Evolutionary conservation across 192 early-diverging fungal species (phyloP).

Genomic region (Rhizophagus clarus): DNA sequence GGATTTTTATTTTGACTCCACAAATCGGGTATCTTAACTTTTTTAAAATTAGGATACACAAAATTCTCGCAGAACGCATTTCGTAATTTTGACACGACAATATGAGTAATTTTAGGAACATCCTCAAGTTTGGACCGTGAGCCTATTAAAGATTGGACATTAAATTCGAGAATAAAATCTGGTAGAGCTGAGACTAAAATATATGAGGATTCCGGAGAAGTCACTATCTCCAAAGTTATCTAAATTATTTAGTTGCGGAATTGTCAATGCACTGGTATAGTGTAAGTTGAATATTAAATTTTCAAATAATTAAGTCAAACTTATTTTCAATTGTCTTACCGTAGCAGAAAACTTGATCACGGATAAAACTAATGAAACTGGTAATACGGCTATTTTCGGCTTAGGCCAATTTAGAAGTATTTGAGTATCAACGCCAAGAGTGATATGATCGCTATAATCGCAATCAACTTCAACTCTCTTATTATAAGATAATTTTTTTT

Average conservation of each 20-base stretch:
- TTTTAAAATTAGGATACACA: constrained; percentile 74
- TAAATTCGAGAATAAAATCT: constrained; percentile 83
- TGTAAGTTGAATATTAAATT: background rate
- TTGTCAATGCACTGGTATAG: background rate
- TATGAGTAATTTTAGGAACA: constrained; percentile 87
- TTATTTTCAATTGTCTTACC: constrained; percentile 43
- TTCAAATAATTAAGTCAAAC: background rate
- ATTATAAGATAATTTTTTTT: background rate
- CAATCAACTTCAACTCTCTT: constrained; percentile 81
- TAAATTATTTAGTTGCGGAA: constrained; percentile 25
- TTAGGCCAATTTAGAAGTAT: constrained; percentile 96
- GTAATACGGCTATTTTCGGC: constrained; percentile 83
- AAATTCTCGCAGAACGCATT: constrained; percentile 71
- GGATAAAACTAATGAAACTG: constrained; percentile 83
- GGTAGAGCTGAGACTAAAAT: constrained; percentile 58
- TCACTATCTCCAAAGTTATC: constrained; percentile 48
- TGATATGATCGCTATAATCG: constrained; percentile 90
- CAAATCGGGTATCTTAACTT: constrained; percentile 63
- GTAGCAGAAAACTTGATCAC: constrained; percentile 91
- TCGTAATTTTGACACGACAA: constrained; percentile 75
- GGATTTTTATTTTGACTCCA: constrained; percentile 38
- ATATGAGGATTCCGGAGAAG: constrained; percentile 47
- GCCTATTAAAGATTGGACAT: constrained; percentile 88
- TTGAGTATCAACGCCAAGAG: constrained; percentile 89
- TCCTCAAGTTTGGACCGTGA: constrained; percentile 97